Base-by-base conservation (phyloP, 257 asterid genomes). In the Forsythia suspensa region DNA sequence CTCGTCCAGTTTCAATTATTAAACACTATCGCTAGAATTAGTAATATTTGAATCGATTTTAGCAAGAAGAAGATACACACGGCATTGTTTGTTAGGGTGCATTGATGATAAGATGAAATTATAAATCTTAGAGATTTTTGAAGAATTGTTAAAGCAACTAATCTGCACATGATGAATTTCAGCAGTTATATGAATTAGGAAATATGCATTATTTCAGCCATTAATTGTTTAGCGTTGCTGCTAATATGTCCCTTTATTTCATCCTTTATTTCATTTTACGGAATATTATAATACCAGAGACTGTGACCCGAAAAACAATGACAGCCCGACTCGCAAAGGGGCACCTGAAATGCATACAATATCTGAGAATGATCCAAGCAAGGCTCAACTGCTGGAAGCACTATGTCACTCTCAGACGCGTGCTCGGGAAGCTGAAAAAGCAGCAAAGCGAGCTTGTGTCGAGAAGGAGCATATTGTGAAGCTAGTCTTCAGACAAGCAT, bases 351-450 rank as follows among this genome's bases (percentile, higher is more conserved):
- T 24, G 77, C 77, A 46, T 4, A 29, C 34, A 68, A 34, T 5
- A 29, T 72, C 37, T 1, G 88, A 81, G 39, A 79, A 81, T 5
- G 89, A 82, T 37, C 34, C 80, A 11, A 84, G 85, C 85, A 86
- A 83, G 83, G 92, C 89, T 77, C 86, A 84, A 80, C 84, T 95
- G 46, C 81, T 91, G 74, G 91, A 92, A 82, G 98, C 98, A 18
- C 91, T 95, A 10, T 55, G 94, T 12, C 98, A 90, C 80, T 95
- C 98, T 34, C 98, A 95, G 88, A 90, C 98, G 4, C 98, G 98
- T 46, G 98, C 98, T 79, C 89, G 98, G 85, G 96, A 92, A 84
- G 98, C 98, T 0, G 98, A 92, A 89, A 85, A 46, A 73, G 94
- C 85, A 38, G 97, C 97, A 79, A 87, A 87, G 77, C 84, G 79